These are phyloP conservation scores for Hura crepitans DNA, from an alignment of 441 rosid species.

Conservation along the genomic window DNA sequence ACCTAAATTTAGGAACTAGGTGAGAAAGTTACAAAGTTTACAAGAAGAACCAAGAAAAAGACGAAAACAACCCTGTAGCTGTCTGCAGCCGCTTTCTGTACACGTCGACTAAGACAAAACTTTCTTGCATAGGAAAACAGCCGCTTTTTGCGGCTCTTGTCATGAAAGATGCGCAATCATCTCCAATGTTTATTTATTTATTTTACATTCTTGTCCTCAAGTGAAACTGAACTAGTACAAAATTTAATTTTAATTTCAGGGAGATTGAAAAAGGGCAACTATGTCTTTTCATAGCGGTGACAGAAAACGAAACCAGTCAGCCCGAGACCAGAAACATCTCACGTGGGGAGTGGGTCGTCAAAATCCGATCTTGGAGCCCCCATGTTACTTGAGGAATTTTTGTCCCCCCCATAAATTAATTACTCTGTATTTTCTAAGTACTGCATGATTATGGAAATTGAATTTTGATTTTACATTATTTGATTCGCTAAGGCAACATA, in stretches of 20 bases:
- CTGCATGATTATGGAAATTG: not conserved
- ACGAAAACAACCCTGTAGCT: not conserved
- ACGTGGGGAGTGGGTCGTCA: constrained; percentile 14
- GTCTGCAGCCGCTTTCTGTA: constrained; percentile 3
- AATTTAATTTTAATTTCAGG: not conserved
- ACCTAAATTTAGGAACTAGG: too few relatives aligned
- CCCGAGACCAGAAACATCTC: not conserved
- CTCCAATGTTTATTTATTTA: not conserved
- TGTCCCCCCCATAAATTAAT: not conserved
- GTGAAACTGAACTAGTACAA: not conserved
- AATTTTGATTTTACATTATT: not conserved
- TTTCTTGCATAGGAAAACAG: constrained; percentile 11
- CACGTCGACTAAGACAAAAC: constrained; percentile 22
- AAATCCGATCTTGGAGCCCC: constrained; percentile 13
- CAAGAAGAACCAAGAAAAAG: not conserved
- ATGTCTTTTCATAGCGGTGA: not conserved
- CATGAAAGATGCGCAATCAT: not conserved
- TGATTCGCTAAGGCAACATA: not conserved
- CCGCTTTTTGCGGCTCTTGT: constrained; percentile 32
- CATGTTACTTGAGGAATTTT: constrained; percentile 17
- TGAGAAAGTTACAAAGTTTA: too few relatives aligned
- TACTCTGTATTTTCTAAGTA: not conserved
- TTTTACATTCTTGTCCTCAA: not conserved
- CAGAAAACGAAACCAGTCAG: not conserved
- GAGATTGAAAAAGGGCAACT: too few relatives aligned